A percentile compares a stretch with the other conserved stretches of the same genome.
Conservation (phyloP, 1,139 yeast genomes). For the Suzukiozyma palmioleophila region DNA sequence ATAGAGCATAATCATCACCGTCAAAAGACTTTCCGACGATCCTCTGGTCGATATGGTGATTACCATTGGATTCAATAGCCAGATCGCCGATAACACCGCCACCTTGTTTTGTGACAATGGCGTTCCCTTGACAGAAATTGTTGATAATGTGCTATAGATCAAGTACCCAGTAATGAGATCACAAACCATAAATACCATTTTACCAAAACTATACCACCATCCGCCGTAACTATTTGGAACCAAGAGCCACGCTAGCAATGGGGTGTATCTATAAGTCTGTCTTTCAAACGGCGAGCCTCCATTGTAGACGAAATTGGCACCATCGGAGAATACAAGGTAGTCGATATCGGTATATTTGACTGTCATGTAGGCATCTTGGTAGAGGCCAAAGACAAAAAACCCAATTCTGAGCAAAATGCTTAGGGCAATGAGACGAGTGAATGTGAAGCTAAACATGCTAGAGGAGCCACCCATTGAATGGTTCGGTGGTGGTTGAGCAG, state of each 20-base stretch:
- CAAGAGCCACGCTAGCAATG: constrained; percentile 78
- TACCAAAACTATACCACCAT: constrained; percentile 67
- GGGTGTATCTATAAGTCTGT: constrained; percentile 92
- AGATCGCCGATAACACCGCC: constrained; percentile 49
- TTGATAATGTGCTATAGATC: constrained; percentile 38
- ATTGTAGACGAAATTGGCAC: constrained; percentile 63
- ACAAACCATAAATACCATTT: constrained; percentile 66
- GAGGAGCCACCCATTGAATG: background rate
- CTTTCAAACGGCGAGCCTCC: constrained; percentile 73
- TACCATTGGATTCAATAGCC: constrained; percentile 96
- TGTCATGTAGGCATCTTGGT: constrained; percentile 76
- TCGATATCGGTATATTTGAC: constrained; percentile 92
- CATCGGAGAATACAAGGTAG: constrained; percentile 89
- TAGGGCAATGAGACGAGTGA: constrained; percentile 9
- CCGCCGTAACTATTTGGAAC: constrained; percentile 55
- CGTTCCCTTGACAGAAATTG: constrained; percentile 10
- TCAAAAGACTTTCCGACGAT: constrained; percentile 84
- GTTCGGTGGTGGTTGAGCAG: no score
- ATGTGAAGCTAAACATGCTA: constrained; percentile 5
- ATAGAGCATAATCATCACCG: constrained; percentile 67
- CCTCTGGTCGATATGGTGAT: constrained; percentile 91
- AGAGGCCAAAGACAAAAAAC: constrained; percentile 77
- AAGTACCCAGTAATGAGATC: constrained; percentile 80
- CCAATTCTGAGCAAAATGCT: constrained; percentile 50
- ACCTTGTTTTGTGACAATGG: constrained; percentile 26